Evolutionary conservation across 257 asterid species (phyloP), one percentile per base, ranked within the genome.

Genomic region (Nicotiana sylvestris): DNA sequence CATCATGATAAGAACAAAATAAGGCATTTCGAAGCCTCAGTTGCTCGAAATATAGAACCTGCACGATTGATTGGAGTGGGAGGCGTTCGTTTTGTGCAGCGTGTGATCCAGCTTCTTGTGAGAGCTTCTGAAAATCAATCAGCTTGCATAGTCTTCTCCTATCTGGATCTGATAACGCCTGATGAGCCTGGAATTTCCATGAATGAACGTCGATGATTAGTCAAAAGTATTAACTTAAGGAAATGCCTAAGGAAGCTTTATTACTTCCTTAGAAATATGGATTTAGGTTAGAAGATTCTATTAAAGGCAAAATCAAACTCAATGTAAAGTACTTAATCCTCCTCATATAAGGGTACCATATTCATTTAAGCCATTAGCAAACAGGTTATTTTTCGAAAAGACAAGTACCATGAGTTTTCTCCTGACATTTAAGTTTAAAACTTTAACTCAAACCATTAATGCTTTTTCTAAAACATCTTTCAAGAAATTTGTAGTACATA

Each of bases 11-110:
- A 29, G 98, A 90, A 85, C 89, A 87, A 58, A 88, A 89, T 37
- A 94, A 82, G 68, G 99, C 86, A 61, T 87, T 94, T 2, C 98
- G 91, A 9, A 96, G 96, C 78, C 96, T 89, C 85, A 94, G 33
- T 84, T 96, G 99, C 88, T 96, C 99, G 53, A 92, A 89, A 77
- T 93, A 96, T 77, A 96, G 97, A 49, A 94, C 99, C 83, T 96
- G 99, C 64, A 96, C 98, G 27, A 94, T 92, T 16, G 99, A 93
- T 83, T 96, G 99, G 89, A 94, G 84, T 0, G 99, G 95, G 46
- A 96, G 99, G 77, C 98, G 96, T 62, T 96, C 99, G 82, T 94
- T 96, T 86, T 94, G 98, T 18, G 99, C 99, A 9, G 99, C 99
- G 6, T 96, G 99, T 3, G 98, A 92, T 4, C 99, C 98, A 0